These are phyloP conservation scores for Trametes cingulata DNA, from an alignment of 768 basidiomycete species.

Conservation along the genomic window DNA sequence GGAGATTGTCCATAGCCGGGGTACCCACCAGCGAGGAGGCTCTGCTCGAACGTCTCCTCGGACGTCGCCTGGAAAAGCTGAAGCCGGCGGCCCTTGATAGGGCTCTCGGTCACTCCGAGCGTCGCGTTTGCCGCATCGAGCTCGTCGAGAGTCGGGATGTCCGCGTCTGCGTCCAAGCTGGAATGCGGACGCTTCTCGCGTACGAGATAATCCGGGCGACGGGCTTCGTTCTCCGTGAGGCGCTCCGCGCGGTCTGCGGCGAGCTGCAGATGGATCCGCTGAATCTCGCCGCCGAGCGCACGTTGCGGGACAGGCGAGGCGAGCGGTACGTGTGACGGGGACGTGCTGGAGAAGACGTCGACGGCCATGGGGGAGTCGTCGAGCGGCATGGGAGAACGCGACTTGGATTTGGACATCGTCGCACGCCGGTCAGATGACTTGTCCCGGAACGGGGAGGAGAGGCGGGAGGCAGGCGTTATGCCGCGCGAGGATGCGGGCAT, in stretches of 20 bases:
- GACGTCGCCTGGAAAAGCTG: conserved; percentile 81
- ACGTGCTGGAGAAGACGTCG: conserved; percentile 12
- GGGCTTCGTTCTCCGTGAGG: conserved; percentile 56
- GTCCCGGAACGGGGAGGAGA: conserved; percentile 36
- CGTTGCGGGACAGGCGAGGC: conserved; percentile 30
- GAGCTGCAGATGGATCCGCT: conserved; percentile 56
- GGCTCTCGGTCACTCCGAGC: conserved; percentile 69
- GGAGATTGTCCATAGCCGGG: conserved; percentile 55
- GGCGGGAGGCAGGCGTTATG: conserved; percentile 25
- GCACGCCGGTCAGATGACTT: conserved; percentile 21
- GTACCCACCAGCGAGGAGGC: conserved; percentile 80
- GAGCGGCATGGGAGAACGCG: conserved; percentile 20
- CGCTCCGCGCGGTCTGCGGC: conserved; percentile 51
- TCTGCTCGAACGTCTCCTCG: conserved; percentile 84
- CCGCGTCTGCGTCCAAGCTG: conserved; percentile 32
- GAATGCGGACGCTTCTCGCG: conserved; percentile 52
- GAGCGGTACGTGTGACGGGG: conserved; percentile 30
- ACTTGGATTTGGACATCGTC: conserved; percentile 19
- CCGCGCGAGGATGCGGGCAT: conserved; percentile 21
- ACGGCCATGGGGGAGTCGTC: too few species aligned
- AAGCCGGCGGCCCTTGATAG: conserved; percentile 69
- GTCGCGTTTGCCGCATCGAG: conserved; percentile 37
- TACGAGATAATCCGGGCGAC: conserved; percentile 72
- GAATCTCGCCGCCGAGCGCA: conserved; percentile 54
- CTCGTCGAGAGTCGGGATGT: conserved; percentile 35